Evolutionary conservation across 345 rosid species (phyloP).

Genomic region (Acer yangbiense): DNA sequence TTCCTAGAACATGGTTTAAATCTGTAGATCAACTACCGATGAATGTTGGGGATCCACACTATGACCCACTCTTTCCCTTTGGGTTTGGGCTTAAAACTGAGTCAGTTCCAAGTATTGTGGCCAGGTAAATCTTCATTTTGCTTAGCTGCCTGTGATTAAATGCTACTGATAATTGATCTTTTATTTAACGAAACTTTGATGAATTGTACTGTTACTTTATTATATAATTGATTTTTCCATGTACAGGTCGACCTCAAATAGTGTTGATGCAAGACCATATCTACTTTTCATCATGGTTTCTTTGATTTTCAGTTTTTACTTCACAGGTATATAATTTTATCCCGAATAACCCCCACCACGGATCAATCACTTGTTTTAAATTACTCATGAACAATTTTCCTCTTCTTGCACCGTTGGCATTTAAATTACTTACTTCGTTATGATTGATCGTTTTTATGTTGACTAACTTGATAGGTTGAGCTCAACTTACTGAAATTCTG

Average conservation of each 20-base stretch:
- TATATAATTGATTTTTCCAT: constrained; percentile 11
- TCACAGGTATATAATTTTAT: constrained; percentile 38
- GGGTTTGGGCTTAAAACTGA: constrained; percentile 83
- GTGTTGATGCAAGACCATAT: constrained; percentile 35
- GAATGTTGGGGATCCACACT: constrained; percentile 74
- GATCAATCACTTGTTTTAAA: not conserved
- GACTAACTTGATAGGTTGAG: constrained; percentile 12
- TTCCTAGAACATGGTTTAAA: constrained; percentile 89
- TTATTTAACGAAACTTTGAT: too few relatives aligned
- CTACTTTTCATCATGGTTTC: constrained; percentile 28
- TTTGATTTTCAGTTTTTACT: constrained; percentile 29
- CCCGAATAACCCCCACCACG: not conserved
- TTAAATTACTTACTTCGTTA: not conserved
- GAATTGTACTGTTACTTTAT: not conserved
- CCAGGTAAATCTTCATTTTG: constrained; percentile 43
- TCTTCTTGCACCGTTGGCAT: not conserved
- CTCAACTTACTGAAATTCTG: constrained; percentile 3
- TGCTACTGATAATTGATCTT: too few relatives aligned
- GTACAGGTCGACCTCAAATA: constrained; percentile 56
- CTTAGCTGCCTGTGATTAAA: not conserved
- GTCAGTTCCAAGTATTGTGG: constrained; percentile 53
- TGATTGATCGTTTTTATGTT: not conserved
- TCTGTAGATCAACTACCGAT: constrained; percentile 89
- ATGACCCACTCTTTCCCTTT: constrained; percentile 83
- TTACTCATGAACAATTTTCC: too few relatives aligned